Conservation (phyloP, 73 alveolate species). For the Durusdinium trenchii region DNA sequence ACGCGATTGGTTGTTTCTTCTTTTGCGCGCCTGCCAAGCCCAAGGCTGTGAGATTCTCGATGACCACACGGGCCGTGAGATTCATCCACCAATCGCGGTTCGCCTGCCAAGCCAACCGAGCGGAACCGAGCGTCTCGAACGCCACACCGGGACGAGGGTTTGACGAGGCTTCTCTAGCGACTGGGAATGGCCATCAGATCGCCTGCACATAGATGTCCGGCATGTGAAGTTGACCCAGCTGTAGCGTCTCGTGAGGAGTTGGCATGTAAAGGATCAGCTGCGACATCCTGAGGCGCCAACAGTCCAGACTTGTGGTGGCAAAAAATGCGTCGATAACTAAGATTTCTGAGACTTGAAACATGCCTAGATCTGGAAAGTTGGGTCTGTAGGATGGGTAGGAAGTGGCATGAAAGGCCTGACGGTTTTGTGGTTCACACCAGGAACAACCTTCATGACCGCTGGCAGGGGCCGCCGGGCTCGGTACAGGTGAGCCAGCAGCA, state of each 20-base stretch:
- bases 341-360: too few species aligned
- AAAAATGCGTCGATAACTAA: too few species aligned
- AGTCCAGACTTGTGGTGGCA: too few species aligned
- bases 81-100: constrained; percentile 23
- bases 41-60: constrained; percentile 57
- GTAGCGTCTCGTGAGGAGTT: neutral
- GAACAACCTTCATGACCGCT: too few species aligned
- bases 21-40: constrained; percentile 79
- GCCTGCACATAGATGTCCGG: constrained; percentile 43
- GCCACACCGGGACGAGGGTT: neutral
- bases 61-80: neutral
- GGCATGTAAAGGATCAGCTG: constrained; percentile 23
- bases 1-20: too few species aligned
- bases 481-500: too few species aligned
- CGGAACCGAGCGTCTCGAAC: too few species aligned
- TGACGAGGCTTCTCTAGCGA: neutral
- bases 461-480: too few species aligned
- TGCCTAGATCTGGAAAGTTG: too few species aligned
- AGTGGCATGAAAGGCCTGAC: too few species aligned
- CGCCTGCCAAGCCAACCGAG: constrained; percentile 51
- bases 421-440: too few species aligned
- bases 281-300: constrained; percentile 63
- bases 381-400: too few species aligned
- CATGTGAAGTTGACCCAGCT: constrained; percentile 39
- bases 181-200: neutral